Evolutionary conservation across 2,329 filamentous ascomycete genomes (phyloP), one percentile per base, ranked within the genome.

Genomic region (Penicillium sp.): DNA sequence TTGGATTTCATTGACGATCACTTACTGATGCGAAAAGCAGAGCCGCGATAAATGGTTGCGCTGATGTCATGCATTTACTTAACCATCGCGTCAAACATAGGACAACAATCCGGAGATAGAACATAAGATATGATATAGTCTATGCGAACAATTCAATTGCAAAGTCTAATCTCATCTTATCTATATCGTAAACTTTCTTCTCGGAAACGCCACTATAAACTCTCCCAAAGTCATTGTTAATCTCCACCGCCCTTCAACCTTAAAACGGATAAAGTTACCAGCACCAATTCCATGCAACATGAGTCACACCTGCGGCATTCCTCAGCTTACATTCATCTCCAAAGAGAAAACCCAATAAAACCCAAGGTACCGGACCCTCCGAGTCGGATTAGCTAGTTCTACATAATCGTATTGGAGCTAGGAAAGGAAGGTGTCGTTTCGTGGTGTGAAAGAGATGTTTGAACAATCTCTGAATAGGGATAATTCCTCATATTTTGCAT

Each of bases 51-150:
- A 15, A 28, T 24, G n/a, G 6, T 16, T 29, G n/a, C n/a, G 33
- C 12, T 57, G 54, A 49, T 55, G 42, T 57, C 54, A 51, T 51
- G 2, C 13, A 6, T 15, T 26, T 26, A 10, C 28, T 8, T 26
- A 26, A 26, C 24, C 24, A 26, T 4, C 24, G 7, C 24, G 18
- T 21, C 18, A 21, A 21, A 21, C 3, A 21, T 21, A 21, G 18
- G 18, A 21, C 18, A 21, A 21, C 18, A 21, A 21, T 21, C 18
- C 2, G 18, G 18, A 21, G 18, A 26, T 26, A 26, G 31, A 36
- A 18, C n/a, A 21, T 21, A 21, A 21, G 18, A 21, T 21, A 21
- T 21, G 18, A 21, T 21, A 21, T 21, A 21, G 18, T 21, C 3
- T 21, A 21, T 21, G 18, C 18, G 18, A 21, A 21, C 18, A 21